Conservation (phyloP, 176 grass and related monocot genomes). For the Sorghum bicolor region DNA sequence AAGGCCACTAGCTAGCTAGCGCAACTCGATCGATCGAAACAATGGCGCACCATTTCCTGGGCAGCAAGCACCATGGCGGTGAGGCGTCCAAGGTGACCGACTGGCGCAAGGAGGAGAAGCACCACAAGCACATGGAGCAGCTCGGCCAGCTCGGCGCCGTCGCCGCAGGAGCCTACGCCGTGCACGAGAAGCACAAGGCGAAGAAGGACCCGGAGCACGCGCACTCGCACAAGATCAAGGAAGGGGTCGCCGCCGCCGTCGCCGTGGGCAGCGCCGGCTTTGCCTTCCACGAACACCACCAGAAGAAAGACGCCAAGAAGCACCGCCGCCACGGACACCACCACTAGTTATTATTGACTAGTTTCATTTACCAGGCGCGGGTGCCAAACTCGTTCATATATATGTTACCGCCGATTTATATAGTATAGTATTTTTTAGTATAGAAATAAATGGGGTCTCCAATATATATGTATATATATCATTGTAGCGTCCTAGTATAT, state of each 20-base stretch:
- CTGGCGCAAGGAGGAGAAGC: constrained; percentile 46
- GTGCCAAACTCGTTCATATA: too few species aligned
- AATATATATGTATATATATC: too few species aligned
- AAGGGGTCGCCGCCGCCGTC: constrained; percentile 30
- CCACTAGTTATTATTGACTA: neutral
- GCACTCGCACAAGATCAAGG: constrained; percentile 30
- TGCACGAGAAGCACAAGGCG: constrained; percentile 45
- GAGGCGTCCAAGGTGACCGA: neutral
- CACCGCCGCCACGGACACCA: constrained; percentile 27
- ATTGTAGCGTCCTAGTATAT: too few species aligned
- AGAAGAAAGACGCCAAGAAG: constrained; percentile 54
- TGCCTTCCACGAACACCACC: constrained; percentile 44
- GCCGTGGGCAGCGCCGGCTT: constrained; percentile 39
- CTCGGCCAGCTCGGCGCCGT: constrained; percentile 33
- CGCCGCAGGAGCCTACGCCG: constrained; percentile 23
- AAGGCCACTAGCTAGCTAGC: neutral
- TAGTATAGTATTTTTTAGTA: too few species aligned
- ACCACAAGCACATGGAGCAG: constrained; percentile 56
- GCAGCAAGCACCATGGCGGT: neutral
- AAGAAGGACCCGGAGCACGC: constrained; percentile 36
- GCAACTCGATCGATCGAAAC: neutral
- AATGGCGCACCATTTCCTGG: neutral
- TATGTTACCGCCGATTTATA: too few species aligned
- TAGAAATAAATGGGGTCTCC: too few species aligned
- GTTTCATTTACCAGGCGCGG: neutral